Percentiles rank a stretch among this genome's conserved stretches.
Conservation (phyloP, 495 filamentous ascomycete species). For the Penicillium dipodomyicola region DNA sequence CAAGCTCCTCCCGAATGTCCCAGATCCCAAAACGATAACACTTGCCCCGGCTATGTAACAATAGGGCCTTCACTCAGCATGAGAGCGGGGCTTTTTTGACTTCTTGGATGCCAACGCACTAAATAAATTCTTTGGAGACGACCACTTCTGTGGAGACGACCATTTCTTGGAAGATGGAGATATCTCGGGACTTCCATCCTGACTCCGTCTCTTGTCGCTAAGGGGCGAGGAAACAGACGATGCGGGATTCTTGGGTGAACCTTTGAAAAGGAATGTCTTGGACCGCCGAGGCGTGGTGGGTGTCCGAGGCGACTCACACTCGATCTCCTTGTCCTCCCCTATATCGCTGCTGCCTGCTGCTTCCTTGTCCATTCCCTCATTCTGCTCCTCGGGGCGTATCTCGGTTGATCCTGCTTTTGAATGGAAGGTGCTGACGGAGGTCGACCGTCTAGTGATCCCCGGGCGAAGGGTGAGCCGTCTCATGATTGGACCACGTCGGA, state of each 20-base stretch:
- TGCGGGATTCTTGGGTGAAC: constrained; percentile 10
- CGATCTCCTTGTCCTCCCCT: constrained; percentile 15
- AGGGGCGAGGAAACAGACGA: constrained; percentile 19
- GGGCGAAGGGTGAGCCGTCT: constrained; percentile 64
- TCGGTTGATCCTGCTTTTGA: constrained; percentile 18
- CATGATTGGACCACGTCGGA: constrained; percentile 75
- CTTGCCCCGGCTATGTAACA: constrained; percentile 52
- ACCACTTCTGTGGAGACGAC: constrained; percentile 29
- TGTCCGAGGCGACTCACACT: constrained; percentile 17
- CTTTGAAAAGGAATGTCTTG: constrained; percentile 20
- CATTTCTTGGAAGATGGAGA: constrained; percentile 28
- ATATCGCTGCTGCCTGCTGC: constrained; percentile 14
- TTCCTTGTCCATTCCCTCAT: constrained; percentile 20
- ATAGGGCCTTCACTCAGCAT: constrained; percentile 64
- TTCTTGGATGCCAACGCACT: constrained; percentile 25
- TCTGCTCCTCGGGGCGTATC: constrained; percentile 12
- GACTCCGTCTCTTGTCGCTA: constrained; percentile 21
- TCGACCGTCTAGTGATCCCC: constrained; percentile 34
- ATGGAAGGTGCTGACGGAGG: constrained; percentile 26
- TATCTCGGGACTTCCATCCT: constrained; percentile 17
- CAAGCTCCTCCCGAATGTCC: constrained; percentile 5
- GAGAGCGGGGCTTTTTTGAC: constrained; percentile 52
- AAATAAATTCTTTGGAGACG: constrained; percentile 19
- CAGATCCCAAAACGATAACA: constrained; percentile 19
- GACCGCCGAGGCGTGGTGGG: constrained; percentile 19